These are phyloP conservation scores for Avena sativa DNA, from an alignment of 176 grass and related monocot genomes.

Conservation along the genomic window DNA sequence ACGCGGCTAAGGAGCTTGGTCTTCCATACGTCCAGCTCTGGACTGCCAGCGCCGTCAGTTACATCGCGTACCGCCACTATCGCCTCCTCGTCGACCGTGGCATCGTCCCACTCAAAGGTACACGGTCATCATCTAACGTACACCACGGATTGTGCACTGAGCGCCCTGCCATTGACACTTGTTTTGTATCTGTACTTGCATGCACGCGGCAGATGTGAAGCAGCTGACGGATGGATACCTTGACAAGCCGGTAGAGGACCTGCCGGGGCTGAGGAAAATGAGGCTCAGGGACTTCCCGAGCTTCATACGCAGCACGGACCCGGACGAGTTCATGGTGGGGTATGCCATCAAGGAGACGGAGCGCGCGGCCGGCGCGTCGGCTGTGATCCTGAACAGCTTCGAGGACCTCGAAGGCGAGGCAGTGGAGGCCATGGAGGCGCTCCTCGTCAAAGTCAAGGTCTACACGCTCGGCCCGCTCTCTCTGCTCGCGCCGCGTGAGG, in stretches of 20 bases:
- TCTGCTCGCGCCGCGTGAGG: not conserved
- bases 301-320: not conserved
- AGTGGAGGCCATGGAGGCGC: not conserved
- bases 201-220: not conserved
- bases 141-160: not conserved
- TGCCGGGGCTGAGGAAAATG: not conserved
- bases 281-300: slow-evolving; percentile 1
- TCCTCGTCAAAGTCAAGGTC: not conserved
- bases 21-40: slow-evolving; percentile 28
- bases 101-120: not conserved
- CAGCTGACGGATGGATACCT: slow-evolving; percentile 10
- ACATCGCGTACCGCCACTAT: not conserved
- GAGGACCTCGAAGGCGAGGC: not conserved
- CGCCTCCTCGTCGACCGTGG: not conserved
- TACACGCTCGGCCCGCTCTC: not conserved
- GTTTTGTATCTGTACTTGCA: not conserved
- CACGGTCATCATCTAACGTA: not conserved
- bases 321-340: not conserved
- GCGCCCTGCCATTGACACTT: not conserved
- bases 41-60: not conserved
- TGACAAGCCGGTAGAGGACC: not conserved
- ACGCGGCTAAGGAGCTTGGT: slow-evolving; percentile 15
- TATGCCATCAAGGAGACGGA: slow-evolving; percentile 4
- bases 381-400: not conserved
- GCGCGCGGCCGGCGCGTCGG: not conserved